Conservation (phyloP, 2,329 filamentous ascomycete genomes). For the Sporothrix protearum region DNA sequence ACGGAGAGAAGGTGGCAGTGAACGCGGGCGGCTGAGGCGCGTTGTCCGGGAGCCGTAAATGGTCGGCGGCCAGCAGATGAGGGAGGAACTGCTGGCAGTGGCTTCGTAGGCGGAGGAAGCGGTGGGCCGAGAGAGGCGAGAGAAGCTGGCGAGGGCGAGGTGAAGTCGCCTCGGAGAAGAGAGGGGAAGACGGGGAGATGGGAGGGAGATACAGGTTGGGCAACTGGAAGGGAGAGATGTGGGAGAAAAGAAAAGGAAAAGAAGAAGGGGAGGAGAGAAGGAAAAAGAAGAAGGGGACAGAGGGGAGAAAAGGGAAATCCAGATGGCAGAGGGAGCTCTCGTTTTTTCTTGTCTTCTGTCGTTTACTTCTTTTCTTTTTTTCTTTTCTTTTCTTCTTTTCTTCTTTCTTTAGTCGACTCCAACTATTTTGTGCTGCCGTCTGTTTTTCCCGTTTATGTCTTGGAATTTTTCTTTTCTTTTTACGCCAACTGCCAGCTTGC, state of each 20-base stretch:
- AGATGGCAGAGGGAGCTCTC: background rate
- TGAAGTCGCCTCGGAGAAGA: background rate
- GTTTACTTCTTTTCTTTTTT: background rate
- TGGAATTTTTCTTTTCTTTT: slow-evolving; percentile 13
- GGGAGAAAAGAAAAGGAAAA: slow-evolving; percentile 1
- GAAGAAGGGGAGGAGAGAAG: background rate
- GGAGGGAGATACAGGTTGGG: slow-evolving; percentile 17
- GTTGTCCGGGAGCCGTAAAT: background rate
- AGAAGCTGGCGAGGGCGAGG: background rate
- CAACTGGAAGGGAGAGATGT: background rate
- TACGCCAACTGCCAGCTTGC: background rate
- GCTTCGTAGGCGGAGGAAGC: slow-evolving; percentile 2
- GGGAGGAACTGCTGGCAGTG: slow-evolving; percentile 3
- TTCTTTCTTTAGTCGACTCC: background rate
- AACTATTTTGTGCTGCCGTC: background rate
- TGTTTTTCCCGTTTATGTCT: background rate
- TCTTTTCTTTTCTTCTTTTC: background rate
- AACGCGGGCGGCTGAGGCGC: background rate
- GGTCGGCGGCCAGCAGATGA: background rate
- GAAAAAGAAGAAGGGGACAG: background rate
- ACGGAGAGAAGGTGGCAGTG: background rate
- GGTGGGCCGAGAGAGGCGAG: background rate
- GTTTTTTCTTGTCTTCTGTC: background rate
- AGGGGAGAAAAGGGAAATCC: background rate
- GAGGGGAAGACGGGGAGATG: slow-evolving; percentile 13